Conservation (phyloP, 257 asterid species). For the Nicotiana knightiana region DNA sequence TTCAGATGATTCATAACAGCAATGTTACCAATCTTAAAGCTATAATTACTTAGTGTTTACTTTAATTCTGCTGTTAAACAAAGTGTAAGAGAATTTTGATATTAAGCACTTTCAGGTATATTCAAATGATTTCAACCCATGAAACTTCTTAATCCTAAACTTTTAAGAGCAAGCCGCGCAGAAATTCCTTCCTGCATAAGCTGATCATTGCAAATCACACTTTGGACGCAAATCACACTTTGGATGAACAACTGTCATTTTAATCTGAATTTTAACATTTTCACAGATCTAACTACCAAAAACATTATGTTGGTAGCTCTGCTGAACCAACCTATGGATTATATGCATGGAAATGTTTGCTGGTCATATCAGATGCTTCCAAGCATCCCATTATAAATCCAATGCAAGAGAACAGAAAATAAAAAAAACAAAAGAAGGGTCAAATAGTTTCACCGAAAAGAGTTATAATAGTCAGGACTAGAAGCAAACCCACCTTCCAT, state of each 20-base stretch:
- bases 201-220: background rate
- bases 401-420: background rate
- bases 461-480: background rate
- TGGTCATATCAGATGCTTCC: background rate
- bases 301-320: background rate
- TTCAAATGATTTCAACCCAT: background rate
- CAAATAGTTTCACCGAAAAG: background rate
- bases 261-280: background rate
- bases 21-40: background rate
- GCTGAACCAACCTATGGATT: background rate
- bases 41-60: background rate
- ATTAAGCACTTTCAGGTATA: background rate
- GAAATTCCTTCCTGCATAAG: background rate
- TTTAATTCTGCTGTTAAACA: background rate
- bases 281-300: background rate
- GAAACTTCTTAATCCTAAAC: background rate
- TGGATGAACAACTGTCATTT: background rate
- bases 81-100: background rate
- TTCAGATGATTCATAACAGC: background rate
- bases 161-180: background rate
- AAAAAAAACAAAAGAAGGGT: background rate
- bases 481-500: slow-evolving; percentile 55
- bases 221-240: background rate
- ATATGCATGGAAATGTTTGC: background rate
- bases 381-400: background rate